These are phyloP conservation scores for Hyparrhenia diplandra DNA, from an alignment of 176 grass and related monocot species.

Conservation along the genomic window DNA sequence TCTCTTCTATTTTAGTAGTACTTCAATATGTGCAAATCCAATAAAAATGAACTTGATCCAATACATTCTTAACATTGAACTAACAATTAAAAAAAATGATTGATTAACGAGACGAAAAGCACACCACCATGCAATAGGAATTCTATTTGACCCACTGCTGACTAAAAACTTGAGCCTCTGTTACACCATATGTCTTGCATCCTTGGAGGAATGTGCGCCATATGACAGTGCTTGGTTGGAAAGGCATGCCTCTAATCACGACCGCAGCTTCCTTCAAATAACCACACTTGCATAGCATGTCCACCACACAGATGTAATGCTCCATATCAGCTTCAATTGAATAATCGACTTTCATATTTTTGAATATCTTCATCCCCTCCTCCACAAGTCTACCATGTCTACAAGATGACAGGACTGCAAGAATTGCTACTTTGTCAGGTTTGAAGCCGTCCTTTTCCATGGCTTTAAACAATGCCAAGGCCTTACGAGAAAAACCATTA, in stretches of 20 bases:
- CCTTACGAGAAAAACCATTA: constrained; percentile 61
- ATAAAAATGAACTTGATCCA: constrained; percentile 11
- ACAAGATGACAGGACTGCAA: constrained; percentile 62
- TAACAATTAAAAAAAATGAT: not conserved
- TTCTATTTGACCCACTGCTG: constrained; percentile 2
- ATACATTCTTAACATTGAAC: constrained; percentile 8
- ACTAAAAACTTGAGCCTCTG: constrained; percentile 25
- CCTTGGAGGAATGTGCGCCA: constrained; percentile 70
- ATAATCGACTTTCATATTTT: constrained; percentile 49
- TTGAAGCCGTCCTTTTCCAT: constrained; percentile 55
- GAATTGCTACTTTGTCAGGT: constrained; percentile 68
- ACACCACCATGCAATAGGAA: not conserved
- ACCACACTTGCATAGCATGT: constrained; percentile 69
- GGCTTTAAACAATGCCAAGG: constrained; percentile 53
- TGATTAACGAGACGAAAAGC: not conserved
- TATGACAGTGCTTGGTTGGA: constrained; percentile 57
- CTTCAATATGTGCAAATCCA: not conserved
- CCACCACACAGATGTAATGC: constrained; percentile 70
- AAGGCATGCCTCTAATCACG: constrained; percentile 68
- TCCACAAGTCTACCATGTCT: constrained; percentile 66
- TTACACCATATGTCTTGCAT: constrained; percentile 52
- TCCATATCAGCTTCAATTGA: constrained; percentile 64
- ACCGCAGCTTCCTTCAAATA: constrained; percentile 50
- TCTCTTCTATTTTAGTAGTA: not conserved
- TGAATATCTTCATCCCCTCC: constrained; percentile 65